Conservation (phyloP, 768 basidiomycete species). For the Xerocomus brunneocitrinus region DNA sequence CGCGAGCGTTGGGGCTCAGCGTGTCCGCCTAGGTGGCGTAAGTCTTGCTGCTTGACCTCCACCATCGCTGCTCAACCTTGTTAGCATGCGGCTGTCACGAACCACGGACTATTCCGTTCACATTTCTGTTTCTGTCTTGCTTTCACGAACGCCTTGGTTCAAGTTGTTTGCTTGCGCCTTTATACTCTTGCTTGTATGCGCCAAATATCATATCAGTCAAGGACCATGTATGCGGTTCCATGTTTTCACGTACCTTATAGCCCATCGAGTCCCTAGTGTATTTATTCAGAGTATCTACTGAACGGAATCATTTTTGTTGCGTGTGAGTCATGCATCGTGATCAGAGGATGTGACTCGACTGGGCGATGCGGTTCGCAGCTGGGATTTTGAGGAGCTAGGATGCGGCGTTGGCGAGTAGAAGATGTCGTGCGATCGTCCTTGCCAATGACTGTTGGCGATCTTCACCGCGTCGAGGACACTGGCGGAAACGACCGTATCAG, state of each 20-base stretch:
- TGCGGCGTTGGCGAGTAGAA: not conserved
- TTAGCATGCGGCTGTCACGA: not conserved
- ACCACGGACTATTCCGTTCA: not conserved
- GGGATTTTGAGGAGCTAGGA: too few relatives aligned
- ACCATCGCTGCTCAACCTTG: constrained; percentile 17
- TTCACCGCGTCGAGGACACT: not conserved
- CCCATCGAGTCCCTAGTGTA: constrained; percentile 10
- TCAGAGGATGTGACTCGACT: constrained; percentile 3
- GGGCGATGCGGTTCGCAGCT: too few relatives aligned
- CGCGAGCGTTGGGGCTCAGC: constrained; percentile 68
- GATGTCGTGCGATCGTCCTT: not conserved
- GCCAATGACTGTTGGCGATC: not conserved
- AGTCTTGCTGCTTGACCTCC: constrained; percentile 15
- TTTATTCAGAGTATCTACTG: constrained; percentile 6
- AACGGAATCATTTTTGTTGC: not conserved
- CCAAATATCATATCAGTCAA: constrained; percentile 19
- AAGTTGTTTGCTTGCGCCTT: not conserved
- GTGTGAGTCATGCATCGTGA: constrained; percentile 4
- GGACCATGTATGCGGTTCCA: constrained; percentile 6
- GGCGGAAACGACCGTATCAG: not conserved
- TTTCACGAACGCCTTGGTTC: not conserved
- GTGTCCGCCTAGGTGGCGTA: constrained; percentile 29
- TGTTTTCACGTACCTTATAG: constrained; percentile 15
- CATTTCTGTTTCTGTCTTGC: not conserved
- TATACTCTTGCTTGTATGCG: constrained; percentile 7